Percentiles rank a stretch among this genome's conserved stretches.
phyloP scores from a whole-genome alignment of 768 basidiomycete genomes.

The Naematelia aurantialba region DNA sequence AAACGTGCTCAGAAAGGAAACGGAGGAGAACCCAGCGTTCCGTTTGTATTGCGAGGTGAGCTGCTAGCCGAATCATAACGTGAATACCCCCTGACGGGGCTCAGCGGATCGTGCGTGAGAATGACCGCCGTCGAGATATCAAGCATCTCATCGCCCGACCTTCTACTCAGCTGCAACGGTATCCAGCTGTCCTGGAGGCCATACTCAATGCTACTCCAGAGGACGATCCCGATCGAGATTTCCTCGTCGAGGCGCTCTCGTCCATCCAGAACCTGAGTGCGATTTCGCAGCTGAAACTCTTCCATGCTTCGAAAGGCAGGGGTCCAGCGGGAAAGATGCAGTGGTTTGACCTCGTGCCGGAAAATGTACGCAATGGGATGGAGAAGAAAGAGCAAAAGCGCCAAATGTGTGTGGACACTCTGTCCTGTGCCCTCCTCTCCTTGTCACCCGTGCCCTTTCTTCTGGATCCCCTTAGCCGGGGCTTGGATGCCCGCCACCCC shows the following conservation, averaged over 20 bases:
- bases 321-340: constrained; percentile 77
- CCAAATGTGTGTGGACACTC: constrained; percentile 62
- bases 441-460: too few species aligned
- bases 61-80: not conserved
- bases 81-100: not conserved
- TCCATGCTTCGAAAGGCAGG: constrained; percentile 83
- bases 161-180: constrained; percentile 75
- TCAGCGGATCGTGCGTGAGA: constrained; percentile 57
- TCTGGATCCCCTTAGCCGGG: too few species aligned
- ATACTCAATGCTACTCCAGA: constrained; percentile 75
- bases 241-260: constrained; percentile 73
- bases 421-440: too few species aligned
- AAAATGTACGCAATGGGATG: constrained; percentile 62
- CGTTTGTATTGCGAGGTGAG: constrained; percentile 72
- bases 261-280: constrained; percentile 78
- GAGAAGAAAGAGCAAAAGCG: constrained; percentile 74
- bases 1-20: constrained; percentile 79
- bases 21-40: constrained; percentile 74
- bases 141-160: constrained; percentile 76
- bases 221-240: constrained; percentile 78
- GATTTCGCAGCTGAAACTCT: constrained; percentile 77
- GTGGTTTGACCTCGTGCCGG: constrained; percentile 81
- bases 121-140: constrained; percentile 65
- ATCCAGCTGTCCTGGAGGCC: constrained; percentile 78
- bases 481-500: too few species aligned